A percentile compares a stretch with the other conserved stretches of the same genome.
Conservation (phyloP, 192 early-diverging fungal genomes). For the Backusella tuberculispora region DNA sequence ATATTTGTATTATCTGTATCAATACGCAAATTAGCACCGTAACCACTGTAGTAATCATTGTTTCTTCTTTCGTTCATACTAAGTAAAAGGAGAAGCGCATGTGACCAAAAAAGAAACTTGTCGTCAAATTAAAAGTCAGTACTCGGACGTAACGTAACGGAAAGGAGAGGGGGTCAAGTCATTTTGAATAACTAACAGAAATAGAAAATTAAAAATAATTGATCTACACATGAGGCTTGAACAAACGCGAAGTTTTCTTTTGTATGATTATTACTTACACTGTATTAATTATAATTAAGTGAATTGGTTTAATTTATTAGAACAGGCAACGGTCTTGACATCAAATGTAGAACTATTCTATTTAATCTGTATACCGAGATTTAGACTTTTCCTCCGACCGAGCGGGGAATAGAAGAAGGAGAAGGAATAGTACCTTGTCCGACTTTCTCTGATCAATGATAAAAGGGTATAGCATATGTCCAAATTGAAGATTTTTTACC, state of each 20-base stretch:
- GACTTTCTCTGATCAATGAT: neutral
- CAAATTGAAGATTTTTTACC: constrained; percentile 10
- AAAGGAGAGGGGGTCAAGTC: neutral
- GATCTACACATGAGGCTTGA: no score
- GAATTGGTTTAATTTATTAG: no score
- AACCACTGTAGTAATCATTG: neutral
- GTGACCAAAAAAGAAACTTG: neutral
- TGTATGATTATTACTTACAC: no score
- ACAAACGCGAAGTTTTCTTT: no score
- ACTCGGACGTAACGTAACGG: neutral
- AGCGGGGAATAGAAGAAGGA: neutral
- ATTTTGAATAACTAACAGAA: no score
- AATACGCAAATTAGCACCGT: no score
- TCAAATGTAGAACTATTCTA: no score
- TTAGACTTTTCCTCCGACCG: neutral
- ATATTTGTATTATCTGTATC: no score
- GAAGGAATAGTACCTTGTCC: neutral
- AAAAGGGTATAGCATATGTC: neutral
- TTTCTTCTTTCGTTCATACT: neutral
- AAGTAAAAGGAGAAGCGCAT: neutral
- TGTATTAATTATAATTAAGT: no score
- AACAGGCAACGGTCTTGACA: no score
- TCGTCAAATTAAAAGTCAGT: neutral
- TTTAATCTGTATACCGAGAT: neutral
- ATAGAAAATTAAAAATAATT: no score